Percentiles rank a stretch among this genome's conserved stretches.
phyloP scores from a whole-genome alignment of 192 early-diverging fungal genomes.

The Coemansia sp. region DNA sequence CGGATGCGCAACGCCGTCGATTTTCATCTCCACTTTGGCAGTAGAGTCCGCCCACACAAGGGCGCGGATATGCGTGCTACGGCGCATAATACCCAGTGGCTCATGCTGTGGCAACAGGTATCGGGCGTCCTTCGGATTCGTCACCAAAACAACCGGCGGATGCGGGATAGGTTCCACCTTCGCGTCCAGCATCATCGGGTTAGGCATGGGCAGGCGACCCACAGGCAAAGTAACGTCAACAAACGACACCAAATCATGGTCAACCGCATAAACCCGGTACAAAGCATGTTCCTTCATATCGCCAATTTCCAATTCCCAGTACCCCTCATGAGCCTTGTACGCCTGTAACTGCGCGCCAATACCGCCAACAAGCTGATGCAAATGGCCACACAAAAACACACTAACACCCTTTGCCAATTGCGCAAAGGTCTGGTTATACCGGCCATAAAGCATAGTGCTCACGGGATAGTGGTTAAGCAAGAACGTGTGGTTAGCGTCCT shows the following conservation, averaged over 20 bases:
- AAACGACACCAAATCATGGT: slow-evolving; percentile 85
- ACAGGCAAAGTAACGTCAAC: slow-evolving; percentile 71
- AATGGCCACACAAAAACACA: slow-evolving; percentile 83
- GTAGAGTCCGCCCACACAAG: slow-evolving; percentile 68
- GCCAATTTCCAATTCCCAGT: slow-evolving; percentile 82
- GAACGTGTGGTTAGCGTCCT: slow-evolving; percentile 60
- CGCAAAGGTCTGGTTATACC: slow-evolving; percentile 60
- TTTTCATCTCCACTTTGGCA: slow-evolving; percentile 41
- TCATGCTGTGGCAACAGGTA: slow-evolving; percentile 72
- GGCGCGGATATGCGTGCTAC: slow-evolving; percentile 73
- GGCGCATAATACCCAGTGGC: slow-evolving; percentile 63
- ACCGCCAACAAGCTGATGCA: slow-evolving; percentile 70
- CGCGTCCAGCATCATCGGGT: slow-evolving; percentile 33
- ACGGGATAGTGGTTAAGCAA: slow-evolving; percentile 74
- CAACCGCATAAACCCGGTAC: slow-evolving; percentile 84
- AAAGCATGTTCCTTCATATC: slow-evolving; percentile 89
- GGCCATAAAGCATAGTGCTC: slow-evolving; percentile 74
- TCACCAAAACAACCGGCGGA: slow-evolving; percentile 78
- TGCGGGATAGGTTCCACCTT: slow-evolving; percentile 44
- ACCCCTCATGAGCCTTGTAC: slow-evolving; percentile 64
- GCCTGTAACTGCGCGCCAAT: slow-evolving; percentile 63
- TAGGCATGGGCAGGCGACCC: slow-evolving; percentile 59
- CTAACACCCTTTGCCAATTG: slow-evolving; percentile 65
- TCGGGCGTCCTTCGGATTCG: slow-evolving; percentile 85
- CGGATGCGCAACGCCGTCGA: slow-evolving; percentile 58